Percentiles rank a stretch among this genome's conserved stretches.
These are phyloP conservation scores for Paecilomyces sp. DNA, from an alignment of 2,329 filamentous ascomycete genomes.

Conservation along the genomic window DNA sequence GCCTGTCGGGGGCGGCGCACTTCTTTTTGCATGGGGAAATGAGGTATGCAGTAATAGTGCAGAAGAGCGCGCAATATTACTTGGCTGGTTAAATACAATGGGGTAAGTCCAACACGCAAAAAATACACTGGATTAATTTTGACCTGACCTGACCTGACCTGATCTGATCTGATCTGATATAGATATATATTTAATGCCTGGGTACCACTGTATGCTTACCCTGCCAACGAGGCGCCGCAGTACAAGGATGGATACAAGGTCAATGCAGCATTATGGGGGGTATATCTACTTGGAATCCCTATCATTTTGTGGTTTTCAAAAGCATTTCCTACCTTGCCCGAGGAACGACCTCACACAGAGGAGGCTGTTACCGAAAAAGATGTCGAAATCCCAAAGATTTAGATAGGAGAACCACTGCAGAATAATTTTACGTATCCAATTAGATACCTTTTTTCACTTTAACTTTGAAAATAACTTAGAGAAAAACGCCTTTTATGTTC, in stretches of 20 bases:
- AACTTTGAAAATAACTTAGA: too few species aligned
- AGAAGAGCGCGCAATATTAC: constrained; percentile 6
- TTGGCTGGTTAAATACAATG: constrained; percentile 6
- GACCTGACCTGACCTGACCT: too few species aligned
- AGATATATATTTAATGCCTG: constrained; percentile 5
- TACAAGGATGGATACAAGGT: constrained; percentile 7
- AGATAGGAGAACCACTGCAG: background rate
- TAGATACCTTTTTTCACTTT: too few species aligned
- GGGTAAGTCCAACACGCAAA: background rate
- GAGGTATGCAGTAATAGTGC: constrained; percentile 5
- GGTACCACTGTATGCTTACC: constrained; percentile 7
- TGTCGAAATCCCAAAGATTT: background rate
- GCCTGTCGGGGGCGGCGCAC: constrained; percentile 4
- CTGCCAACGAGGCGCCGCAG: constrained; percentile 3
- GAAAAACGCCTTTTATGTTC: too few species aligned
- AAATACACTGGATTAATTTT: background rate
- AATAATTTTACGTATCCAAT: background rate
- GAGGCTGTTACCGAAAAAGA: background rate
- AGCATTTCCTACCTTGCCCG: background rate
- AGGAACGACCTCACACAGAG: background rate
- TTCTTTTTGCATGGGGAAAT: constrained; percentile 7
- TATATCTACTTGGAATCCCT: constrained; percentile 6
- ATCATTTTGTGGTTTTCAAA: constrained; percentile 7
- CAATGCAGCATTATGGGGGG: constrained; percentile 6
- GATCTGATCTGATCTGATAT: background rate